Evolutionary conservation across 331 rosid species (phyloP).

Genomic region (Dryas integrifolia): DNA sequence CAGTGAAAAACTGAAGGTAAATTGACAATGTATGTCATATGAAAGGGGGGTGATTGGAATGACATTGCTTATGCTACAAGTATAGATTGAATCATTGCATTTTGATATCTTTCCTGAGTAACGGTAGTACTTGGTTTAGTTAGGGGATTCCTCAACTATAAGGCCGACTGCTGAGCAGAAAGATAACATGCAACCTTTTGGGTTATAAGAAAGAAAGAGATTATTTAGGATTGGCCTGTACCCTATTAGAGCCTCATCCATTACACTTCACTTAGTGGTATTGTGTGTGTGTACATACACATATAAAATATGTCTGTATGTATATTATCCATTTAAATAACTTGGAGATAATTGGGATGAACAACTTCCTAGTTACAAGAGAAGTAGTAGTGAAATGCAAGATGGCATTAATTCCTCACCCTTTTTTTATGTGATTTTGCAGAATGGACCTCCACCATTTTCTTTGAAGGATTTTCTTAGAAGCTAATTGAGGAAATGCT

Average conservation of each 20-base stretch:
- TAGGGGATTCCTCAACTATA: not conserved
- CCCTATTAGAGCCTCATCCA: not conserved
- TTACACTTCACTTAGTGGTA: not conserved
- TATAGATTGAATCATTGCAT: not conserved
- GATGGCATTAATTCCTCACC: slow-evolving; percentile 19
- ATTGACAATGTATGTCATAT: not conserved
- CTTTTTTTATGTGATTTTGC: slow-evolving; percentile 25
- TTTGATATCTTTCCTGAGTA: not conserved
- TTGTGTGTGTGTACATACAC: not conserved
- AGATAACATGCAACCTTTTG: not conserved
- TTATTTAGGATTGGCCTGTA: not conserved
- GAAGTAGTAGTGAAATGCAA: not conserved
- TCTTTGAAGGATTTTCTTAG: slow-evolving; percentile 61
- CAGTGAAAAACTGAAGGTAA: not conserved
- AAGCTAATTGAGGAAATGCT: slow-evolving; percentile 35
- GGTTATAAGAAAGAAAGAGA: not conserved
- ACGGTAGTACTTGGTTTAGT: not conserved
- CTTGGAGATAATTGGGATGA: not conserved
- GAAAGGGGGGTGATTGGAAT: not conserved
- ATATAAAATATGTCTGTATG: not conserved
- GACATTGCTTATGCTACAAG: not conserved
- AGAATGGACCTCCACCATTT: slow-evolving; percentile 61
- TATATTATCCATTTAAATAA: not conserved
- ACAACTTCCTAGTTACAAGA: not conserved
- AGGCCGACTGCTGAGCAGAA: not conserved